phyloP scores from a whole-genome alignment of 352 stramenopile genomes.

The Pythium sukuiense region DNA sequence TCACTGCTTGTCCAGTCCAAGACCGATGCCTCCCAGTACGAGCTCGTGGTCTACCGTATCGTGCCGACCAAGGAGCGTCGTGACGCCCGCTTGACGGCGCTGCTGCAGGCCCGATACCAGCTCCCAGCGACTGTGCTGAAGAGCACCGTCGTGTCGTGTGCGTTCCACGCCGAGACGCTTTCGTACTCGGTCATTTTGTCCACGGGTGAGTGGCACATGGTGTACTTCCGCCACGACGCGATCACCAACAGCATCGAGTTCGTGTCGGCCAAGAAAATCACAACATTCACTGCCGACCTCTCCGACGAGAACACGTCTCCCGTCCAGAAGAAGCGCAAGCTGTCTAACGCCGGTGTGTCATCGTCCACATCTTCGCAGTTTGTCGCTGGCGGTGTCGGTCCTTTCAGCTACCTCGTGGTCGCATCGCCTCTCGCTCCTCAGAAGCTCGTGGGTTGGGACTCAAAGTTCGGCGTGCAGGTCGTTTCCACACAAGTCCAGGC shows the following conservation, averaged over 20 bases:
- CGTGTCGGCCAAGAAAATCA: constrained; percentile 41
- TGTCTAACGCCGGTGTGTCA: constrained; percentile 28
- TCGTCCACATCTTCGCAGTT: constrained; percentile 30
- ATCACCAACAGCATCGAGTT: constrained; percentile 45
- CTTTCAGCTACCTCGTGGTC: constrained; percentile 61
- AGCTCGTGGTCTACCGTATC: constrained; percentile 65
- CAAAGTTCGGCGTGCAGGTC: constrained; percentile 74
- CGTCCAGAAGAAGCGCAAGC: constrained; percentile 69
- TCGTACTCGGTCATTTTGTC: constrained; percentile 66
- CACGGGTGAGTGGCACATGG: constrained; percentile 55
- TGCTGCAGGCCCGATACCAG: constrained; percentile 35
- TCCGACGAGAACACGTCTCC: constrained; percentile 22
- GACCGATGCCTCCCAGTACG: constrained; percentile 28
- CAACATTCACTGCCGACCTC: constrained; percentile 29
- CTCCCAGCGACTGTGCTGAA: constrained; percentile 20
- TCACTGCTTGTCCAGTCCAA: constrained; percentile 55
- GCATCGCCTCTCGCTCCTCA: constrained; percentile 34
- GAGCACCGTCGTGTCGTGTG: constrained; percentile 38
- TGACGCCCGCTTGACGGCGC: constrained; percentile 34
- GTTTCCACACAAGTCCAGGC: constrained; percentile 46
- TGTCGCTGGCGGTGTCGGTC: constrained; percentile 41
- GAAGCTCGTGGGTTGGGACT: constrained; percentile 62
- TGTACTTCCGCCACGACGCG: constrained; percentile 50
- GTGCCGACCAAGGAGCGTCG: constrained; percentile 36
- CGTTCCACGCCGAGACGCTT: constrained; percentile 73